Evolutionary conservation across 2,329 filamentous ascomycete genomes (phyloP).

Genomic region (Neonectria magnoliae): DNA sequence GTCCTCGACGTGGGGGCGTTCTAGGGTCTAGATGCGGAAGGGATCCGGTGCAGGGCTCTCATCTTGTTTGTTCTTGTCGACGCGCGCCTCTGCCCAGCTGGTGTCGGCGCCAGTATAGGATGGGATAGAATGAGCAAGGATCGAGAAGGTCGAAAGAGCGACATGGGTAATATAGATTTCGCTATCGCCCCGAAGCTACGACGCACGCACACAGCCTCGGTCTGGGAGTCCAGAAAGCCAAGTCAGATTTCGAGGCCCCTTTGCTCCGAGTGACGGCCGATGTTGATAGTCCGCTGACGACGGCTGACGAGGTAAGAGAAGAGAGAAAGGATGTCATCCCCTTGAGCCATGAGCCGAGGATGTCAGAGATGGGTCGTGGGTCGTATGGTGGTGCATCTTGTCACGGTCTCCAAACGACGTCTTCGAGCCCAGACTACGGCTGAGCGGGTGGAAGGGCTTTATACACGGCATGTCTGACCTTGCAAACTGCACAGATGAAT

Average conservation of each 20-base stretch:
- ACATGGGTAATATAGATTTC: slow-evolving; percentile 17
- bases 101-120: slow-evolving; percentile 16
- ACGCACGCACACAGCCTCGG: slow-evolving; percentile 3
- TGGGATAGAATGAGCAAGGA: slow-evolving; percentile 21
- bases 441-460: background rate
- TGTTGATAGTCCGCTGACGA: background rate
- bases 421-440: background rate
- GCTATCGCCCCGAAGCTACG: background rate
- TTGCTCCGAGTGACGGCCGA: background rate
- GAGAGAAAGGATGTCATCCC: background rate
- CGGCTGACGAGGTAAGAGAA: slow-evolving; percentile 1
- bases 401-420: background rate
- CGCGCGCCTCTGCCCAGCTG: slow-evolving; percentile 11
- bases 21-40: slow-evolving; percentile 23
- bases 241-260: background rate
- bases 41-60: slow-evolving; percentile 18
- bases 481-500: background rate
- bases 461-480: slow-evolving; percentile 8
- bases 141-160: background rate
- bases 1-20: slow-evolving; percentile 17
- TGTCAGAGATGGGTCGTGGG: background rate
- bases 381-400: background rate
- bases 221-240: background rate
- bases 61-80: slow-evolving; percentile 14
- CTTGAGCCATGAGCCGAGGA: background rate